These are phyloP conservation scores for Cryptococcus neoformans DNA, from an alignment of 1,284 basidiomycete genomes.

Conservation along the genomic window DNA sequence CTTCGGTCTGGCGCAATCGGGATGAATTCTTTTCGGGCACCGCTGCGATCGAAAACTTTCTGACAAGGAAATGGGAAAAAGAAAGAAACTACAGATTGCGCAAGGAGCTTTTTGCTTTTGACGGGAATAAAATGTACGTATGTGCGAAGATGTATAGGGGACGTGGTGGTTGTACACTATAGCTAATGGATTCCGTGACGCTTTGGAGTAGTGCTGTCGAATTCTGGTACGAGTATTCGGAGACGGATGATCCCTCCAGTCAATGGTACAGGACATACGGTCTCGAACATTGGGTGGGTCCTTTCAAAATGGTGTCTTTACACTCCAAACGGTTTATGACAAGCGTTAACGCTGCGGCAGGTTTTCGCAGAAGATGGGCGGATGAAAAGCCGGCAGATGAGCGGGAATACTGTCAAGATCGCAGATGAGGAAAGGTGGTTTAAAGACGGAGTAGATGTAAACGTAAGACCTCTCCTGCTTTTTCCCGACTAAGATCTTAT, in stretches of 20 bases:
- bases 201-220: conserved; percentile 39
- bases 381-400: conserved; percentile 57
- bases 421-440: conserved; percentile 59
- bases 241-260: conserved; percentile 24
- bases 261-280: conserved; percentile 61
- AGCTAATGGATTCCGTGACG: neutral
- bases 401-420: conserved; percentile 34
- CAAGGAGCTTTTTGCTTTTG: conserved; percentile 61
- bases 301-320: neutral
- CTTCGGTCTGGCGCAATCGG: conserved; percentile 62
- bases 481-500: too few relatives aligned
- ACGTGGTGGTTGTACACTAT: neutral
- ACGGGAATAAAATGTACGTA: conserved; percentile 60
- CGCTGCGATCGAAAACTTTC: conserved; percentile 55
- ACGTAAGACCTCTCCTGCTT: conserved; percentile 22
- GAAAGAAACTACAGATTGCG: conserved; percentile 54
- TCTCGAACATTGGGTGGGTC: conserved; percentile 59
- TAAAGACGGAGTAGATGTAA: conserved; percentile 49
- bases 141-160: neutral
- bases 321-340: too few relatives aligned
- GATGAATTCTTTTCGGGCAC: conserved; percentile 56
- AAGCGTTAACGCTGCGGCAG: neutral
- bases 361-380: conserved; percentile 55
- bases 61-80: conserved; percentile 58
- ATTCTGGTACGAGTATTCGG: conserved; percentile 62